Evolutionary conservation across 257 asterid species (phyloP).

Genomic region (Gynochthodes officinalis): DNA sequence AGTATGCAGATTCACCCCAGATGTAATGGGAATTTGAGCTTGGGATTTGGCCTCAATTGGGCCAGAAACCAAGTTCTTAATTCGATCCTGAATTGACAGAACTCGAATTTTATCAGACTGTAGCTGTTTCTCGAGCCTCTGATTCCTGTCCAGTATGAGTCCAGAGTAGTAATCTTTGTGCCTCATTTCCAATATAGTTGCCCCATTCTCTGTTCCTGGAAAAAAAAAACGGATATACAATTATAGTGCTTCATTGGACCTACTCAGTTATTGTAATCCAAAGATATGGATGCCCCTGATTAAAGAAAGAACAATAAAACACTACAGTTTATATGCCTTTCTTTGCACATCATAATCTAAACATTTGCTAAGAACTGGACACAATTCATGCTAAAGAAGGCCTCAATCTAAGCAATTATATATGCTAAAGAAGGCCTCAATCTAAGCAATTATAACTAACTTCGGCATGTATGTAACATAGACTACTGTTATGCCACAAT

Average conservation of each 20-base stretch:
- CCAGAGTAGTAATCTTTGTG: slow-evolving; percentile 47
- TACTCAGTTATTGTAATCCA: too few species aligned
- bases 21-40: slow-evolving; percentile 46
- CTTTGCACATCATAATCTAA: neutral
- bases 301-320: neutral
- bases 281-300: neutral
- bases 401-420: too few species aligned
- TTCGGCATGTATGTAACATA: neutral
- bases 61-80: slow-evolving; percentile 32
- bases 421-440: too few species aligned
- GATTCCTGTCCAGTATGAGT: slow-evolving; percentile 26
- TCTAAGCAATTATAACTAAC: neutral
- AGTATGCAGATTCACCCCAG: slow-evolving; percentile 69
- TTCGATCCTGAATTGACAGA: slow-evolving; percentile 49
- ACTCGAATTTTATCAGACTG: slow-evolving; percentile 47
- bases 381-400: neutral
- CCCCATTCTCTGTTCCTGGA: slow-evolving; percentile 64
- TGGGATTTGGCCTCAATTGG: slow-evolving; percentile 33
- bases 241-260: too few species aligned
- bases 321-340: neutral
- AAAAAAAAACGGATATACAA: too few species aligned
- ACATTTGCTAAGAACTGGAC: neutral
- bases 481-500: neutral
- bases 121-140: slow-evolving; percentile 33
- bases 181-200: slow-evolving; percentile 68